phyloP scores from a whole-genome alignment of 768 basidiomycete genomes.

The Udeniomyces megalosporus region DNA sequence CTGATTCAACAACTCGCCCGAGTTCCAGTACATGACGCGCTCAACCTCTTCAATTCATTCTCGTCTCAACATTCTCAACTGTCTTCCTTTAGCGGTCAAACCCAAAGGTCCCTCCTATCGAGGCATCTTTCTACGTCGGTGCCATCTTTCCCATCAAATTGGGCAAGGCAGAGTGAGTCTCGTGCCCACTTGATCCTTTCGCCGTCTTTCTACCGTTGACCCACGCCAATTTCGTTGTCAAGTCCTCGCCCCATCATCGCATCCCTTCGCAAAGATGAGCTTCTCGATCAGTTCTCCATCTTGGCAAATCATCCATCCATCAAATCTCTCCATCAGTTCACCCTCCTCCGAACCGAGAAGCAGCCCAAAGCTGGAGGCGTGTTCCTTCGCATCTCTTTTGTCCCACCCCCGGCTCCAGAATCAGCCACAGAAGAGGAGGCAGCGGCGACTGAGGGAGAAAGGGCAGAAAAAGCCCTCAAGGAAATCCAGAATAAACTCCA shows the following conservation, averaged over 20 bases:
- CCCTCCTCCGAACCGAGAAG: constrained; percentile 3
- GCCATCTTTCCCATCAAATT: constrained; percentile 11
- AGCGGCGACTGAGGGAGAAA: not conserved
- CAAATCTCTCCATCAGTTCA: not conserved
- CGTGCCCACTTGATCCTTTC: not conserved
- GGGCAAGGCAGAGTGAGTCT: constrained; percentile 9
- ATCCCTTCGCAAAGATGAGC: not conserved
- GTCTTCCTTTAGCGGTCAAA: not conserved
- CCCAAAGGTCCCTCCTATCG: not conserved
- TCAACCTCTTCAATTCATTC: too few relatives aligned
- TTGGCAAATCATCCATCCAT: not conserved
- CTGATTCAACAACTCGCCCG: too few relatives aligned
- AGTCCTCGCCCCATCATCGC: constrained; percentile 12
- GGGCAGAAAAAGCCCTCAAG: not conserved
- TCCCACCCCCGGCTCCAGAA: not conserved
- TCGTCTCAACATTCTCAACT: too few relatives aligned
- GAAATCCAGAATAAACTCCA: not conserved
- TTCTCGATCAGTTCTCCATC: constrained; percentile 12
- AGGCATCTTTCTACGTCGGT: constrained; percentile 9
- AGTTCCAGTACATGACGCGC: too few relatives aligned
- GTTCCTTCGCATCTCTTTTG: constrained; percentile 7
- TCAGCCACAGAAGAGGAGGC: too few relatives aligned
- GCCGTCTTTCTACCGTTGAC: not conserved
- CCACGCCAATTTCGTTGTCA: not conserved
- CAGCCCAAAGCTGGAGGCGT: constrained; percentile 15